These are phyloP conservation scores for Chamaecyparis obtusa DNA, from an alignment of 75 land plant species.

Conservation along the genomic window DNA sequence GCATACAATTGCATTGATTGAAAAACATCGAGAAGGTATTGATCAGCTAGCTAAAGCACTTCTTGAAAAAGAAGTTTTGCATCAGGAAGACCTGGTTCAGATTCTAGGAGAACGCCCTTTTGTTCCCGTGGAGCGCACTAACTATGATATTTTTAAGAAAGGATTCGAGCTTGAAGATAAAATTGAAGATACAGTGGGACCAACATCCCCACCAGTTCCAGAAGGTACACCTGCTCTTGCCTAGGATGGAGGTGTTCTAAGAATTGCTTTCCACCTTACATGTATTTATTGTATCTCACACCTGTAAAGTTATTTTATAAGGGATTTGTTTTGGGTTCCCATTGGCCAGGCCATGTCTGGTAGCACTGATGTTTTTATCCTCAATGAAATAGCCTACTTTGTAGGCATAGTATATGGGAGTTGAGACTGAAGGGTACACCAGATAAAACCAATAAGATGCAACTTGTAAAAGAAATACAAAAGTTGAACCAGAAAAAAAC, in stretches of 20 bases:
- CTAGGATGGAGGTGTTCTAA: background rate
- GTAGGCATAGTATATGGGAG: background rate
- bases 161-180: constrained; percentile 26
- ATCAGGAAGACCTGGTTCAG: constrained; percentile 40
- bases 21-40: constrained; percentile 35
- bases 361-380: background rate
- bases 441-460: background rate
- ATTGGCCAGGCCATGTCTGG: background rate
- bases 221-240: constrained; percentile 15
- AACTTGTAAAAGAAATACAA: background rate
- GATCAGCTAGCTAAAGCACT: constrained; percentile 47
- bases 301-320: background rate
- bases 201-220: background rate
- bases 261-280: background rate
- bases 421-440: background rate
- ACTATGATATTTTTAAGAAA: constrained; percentile 40
- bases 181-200: constrained; percentile 6
- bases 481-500: background rate
- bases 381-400: background rate
- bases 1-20: constrained; percentile 33
- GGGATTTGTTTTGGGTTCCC: background rate
- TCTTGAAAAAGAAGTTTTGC: constrained; percentile 43
- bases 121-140: constrained; percentile 31
- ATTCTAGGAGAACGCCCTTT: constrained; percentile 48
- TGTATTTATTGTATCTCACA: background rate